Evolutionary conservation across 495 filamentous ascomycete genomes (phyloP).

Genomic region (Rhizodiscina lignyota): DNA sequence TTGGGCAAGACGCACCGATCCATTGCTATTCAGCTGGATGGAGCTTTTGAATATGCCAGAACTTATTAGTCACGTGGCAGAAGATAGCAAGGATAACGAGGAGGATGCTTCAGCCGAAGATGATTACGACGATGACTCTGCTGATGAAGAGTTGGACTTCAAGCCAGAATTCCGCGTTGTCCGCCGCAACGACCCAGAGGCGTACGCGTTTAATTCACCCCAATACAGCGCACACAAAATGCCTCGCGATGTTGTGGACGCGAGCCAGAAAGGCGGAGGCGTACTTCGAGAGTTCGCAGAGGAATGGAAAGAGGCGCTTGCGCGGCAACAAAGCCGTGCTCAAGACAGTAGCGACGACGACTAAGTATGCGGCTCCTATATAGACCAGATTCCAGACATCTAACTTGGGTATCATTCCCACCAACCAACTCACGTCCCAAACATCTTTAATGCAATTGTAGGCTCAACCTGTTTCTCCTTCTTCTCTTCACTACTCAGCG

Average conservation of each 20-base stretch:
- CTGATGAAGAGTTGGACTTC: constrained; percentile 39
- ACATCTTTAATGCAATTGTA: constrained; percentile 87
- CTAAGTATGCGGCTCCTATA: too few relatives aligned
- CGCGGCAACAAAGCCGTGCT: constrained; percentile 34
- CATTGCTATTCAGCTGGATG: constrained; percentile 76
- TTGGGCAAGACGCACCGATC: constrained; percentile 82
- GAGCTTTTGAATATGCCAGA: constrained; percentile 63
- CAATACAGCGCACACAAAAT: constrained; percentile 94
- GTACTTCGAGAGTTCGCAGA: constrained; percentile 73
- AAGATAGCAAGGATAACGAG: constrained; percentile 15
- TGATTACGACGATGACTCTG: constrained; percentile 22
- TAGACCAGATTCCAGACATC: too few relatives aligned
- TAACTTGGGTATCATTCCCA: too few relatives aligned
- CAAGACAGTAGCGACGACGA: constrained; percentile 26
- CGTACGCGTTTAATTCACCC: constrained; percentile 65
- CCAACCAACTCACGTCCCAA: too few relatives aligned
- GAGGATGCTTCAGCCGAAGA: constrained; percentile 11
- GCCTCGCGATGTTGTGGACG: constrained; percentile 87
- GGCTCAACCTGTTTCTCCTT: constrained; percentile 40
- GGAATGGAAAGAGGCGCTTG: constrained; percentile 69
- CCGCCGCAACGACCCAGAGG: constrained; percentile 67
- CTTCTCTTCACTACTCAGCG: constrained; percentile 18
- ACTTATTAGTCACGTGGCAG: constrained; percentile 5
- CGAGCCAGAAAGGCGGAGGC: constrained; percentile 54
- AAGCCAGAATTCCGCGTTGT: constrained; percentile 69